A percentile compares a stretch with the other conserved stretches of the same genome.
These are phyloP conservation scores for Rhinocladiella mackenziei DNA, from an alignment of 2,329 filamentous ascomycete genomes.

Conservation along the genomic window DNA sequence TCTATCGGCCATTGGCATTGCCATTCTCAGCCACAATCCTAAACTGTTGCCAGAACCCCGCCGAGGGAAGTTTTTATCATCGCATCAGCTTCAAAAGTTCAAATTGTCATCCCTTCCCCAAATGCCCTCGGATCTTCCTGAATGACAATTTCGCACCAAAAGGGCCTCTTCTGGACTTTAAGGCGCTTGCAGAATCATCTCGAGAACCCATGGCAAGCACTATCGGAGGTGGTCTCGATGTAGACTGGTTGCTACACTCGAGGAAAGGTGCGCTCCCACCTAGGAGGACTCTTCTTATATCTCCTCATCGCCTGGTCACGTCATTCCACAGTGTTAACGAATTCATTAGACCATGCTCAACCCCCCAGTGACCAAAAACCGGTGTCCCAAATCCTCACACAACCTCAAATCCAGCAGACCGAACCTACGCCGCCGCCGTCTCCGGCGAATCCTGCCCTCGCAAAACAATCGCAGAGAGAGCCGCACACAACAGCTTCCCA, in stretches of 20 bases:
- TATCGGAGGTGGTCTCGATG: constrained; percentile 61
- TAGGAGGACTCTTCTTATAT: background rate
- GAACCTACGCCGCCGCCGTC: constrained; percentile 20
- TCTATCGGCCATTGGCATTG: too few relatives aligned
- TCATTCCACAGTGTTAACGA: constrained; percentile 5
- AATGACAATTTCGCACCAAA: background rate
- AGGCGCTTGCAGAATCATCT: background rate
- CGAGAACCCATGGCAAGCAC: constrained; percentile 54
- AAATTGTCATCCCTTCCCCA: background rate
- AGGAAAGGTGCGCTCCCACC: constrained; percentile 64
- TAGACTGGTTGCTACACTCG: constrained; percentile 85
- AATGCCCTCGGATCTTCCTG: constrained; percentile 4
- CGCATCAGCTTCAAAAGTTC: constrained; percentile 5
- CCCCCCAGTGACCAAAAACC: constrained; percentile 25
- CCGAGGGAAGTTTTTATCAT: constrained; percentile 7
- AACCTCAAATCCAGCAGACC: constrained; percentile 21
- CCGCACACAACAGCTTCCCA: background rate
- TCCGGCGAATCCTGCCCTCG: constrained; percentile 11
- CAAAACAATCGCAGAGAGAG: constrained; percentile 26
- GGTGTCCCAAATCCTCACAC: constrained; percentile 22
- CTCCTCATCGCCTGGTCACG: background rate
- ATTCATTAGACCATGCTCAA: constrained; percentile 14
- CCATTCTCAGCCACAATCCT: constrained; percentile 8
- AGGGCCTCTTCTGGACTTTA: background rate
- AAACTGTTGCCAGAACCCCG: constrained; percentile 15